These are phyloP conservation scores for Amanita thiersii DNA, from an alignment of 768 basidiomycete genomes.

Conservation along the genomic window DNA sequence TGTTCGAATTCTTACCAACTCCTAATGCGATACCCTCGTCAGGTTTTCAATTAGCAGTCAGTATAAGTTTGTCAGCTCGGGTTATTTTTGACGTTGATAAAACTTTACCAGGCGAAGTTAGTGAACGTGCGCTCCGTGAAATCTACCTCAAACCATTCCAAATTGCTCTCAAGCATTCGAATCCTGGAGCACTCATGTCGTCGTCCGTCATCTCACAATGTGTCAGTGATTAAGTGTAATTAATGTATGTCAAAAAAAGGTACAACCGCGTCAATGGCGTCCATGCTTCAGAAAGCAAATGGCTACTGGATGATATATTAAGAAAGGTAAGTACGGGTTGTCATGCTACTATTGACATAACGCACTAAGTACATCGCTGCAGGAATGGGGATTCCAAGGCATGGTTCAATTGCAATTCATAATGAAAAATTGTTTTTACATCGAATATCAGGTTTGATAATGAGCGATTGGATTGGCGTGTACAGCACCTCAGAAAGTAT, in stretches of 20 bases:
- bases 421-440: not conserved
- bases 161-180: conserved; percentile 45
- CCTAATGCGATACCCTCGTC: not conserved
- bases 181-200: conserved; percentile 57
- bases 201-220: conserved; percentile 24
- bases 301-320: conserved; percentile 43
- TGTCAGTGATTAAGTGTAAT: not conserved
- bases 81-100: not conserved
- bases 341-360: no score
- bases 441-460: conserved; percentile 41
- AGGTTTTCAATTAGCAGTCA: conserved; percentile 43
- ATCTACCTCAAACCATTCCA: conserved; percentile 59
- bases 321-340: conserved; percentile 25
- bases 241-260: conserved; percentile 16
- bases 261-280: conserved; percentile 56
- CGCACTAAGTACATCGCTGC: not conserved
- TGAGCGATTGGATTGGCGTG: conserved; percentile 52
- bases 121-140: conserved; percentile 55
- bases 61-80: conserved; percentile 10
- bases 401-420: not conserved
- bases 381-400: conserved; percentile 61
- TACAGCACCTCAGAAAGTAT: conserved; percentile 42
- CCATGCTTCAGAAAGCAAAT: conserved; percentile 48
- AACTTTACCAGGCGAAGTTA: conserved; percentile 30
- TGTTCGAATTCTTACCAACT: not conserved